Evolutionary conservation across 441 rosid genomes (phyloP).

Genomic region (Pelargonium cotyledonis): DNA sequence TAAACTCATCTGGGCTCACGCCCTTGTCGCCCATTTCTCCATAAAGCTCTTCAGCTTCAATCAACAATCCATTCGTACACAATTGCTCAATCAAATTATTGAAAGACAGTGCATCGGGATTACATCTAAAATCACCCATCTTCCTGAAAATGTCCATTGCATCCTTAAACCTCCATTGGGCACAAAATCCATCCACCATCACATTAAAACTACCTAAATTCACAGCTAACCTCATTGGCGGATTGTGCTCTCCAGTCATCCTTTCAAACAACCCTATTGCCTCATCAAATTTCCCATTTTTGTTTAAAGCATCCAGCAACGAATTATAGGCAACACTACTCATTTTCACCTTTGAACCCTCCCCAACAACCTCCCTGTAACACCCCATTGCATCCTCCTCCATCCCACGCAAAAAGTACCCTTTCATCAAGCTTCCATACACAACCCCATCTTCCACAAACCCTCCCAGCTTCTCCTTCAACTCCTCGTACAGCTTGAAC

Average conservation of each 20-base stretch:
- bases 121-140: slow-evolving; percentile 60
- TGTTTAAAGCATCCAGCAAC: slow-evolving; percentile 63
- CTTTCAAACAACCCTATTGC: slow-evolving; percentile 66
- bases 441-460: slow-evolving; percentile 67
- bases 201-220: slow-evolving; percentile 88
- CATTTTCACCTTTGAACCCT: slow-evolving; percentile 52
- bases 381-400: slow-evolving; percentile 73
- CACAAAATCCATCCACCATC: slow-evolving; percentile 73
- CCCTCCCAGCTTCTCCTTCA: slow-evolving; percentile 67
- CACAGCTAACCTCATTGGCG: slow-evolving; percentile 51
- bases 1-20: slow-evolving; percentile 80
- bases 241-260: slow-evolving; percentile 51
- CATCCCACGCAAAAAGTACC: slow-evolving; percentile 63
- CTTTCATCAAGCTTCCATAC: slow-evolving; percentile 75
- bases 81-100: slow-evolving; percentile 77
- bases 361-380: slow-evolving; percentile 47
- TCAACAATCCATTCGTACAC: slow-evolving; percentile 55
- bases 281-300: slow-evolving; percentile 65
- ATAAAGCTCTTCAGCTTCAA: slow-evolving; percentile 61
- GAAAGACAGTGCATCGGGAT: slow-evolving; percentile 59
- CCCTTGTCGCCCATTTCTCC: slow-evolving; percentile 69
- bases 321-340: slow-evolving; percentile 56
- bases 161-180: slow-evolving; percentile 50
- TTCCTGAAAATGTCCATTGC: slow-evolving; percentile 61
- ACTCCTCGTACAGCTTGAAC: slow-evolving; percentile 58